Evolutionary conservation across 1,139 yeast species (phyloP), one percentile per base, ranked within the genome.

Genomic region (Protomyces gravidus): DNA sequence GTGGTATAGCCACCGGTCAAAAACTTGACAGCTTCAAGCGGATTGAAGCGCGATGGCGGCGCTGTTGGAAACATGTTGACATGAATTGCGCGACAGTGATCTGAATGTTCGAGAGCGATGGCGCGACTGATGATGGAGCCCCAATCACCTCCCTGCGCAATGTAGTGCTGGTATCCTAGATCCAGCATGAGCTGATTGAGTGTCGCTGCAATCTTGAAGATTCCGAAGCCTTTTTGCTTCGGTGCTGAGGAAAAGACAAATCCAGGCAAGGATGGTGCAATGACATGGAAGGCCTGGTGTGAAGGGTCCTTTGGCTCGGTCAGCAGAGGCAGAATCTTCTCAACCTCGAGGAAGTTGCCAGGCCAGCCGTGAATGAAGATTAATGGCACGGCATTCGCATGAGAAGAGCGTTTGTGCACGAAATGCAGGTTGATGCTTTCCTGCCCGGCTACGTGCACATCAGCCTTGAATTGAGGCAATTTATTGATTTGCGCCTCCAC

Each of bases 301-400:
- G 50, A 33, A 5, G 56, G 32, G 17, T 57, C 60, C 13, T 15
- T 28, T 11, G 60, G 60, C 23, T 50, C 60, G 19, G 60, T 50
- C 47, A 57, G 36, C 39, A 45, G 27, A 25, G 50, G 56, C 23
- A 57, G 47, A n/a, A 57, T 50, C 52, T 57, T 57, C 30, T 50
- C 50, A 15, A 57, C 56, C 25, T 57, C 60, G 21, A 49, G 25
- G 39, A 57, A 57, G 40, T 57, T 57, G 36, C 60, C 60, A 5
- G 60, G 60, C 60, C 60, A 57, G 21, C 60, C 60, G 23, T 57
- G 60, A 11, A 50, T 36, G 32, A 57, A 57, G 17, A 57, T 11
- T 17, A 57, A 30, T 1, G 60, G 60, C 7, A 57, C 50, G 30
- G 60, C 60, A 33, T 50, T 49, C 5, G 50, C 49, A n/a, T 51